Percentiles rank a stretch among this genome's conserved stretches.
Conservation (phyloP, 306 rosid genomes). For the Chamaecrista fasciculata region DNA sequence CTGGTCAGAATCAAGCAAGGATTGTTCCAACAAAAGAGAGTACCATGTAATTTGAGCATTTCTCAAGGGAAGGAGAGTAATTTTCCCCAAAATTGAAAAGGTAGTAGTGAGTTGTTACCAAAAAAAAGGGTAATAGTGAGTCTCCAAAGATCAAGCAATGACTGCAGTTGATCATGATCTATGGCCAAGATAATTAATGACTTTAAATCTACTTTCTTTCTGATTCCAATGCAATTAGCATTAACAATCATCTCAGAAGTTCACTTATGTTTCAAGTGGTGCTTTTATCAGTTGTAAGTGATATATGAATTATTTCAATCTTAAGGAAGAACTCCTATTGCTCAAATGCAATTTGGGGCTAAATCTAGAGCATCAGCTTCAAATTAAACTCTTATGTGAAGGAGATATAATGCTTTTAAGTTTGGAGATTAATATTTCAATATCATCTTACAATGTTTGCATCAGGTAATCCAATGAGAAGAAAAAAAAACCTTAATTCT, state of each 20-base stretch:
- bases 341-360: neutral
- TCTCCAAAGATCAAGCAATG: neutral
- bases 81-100: neutral
- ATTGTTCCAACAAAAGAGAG: too few relatives aligned
- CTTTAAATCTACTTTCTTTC: neutral
- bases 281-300: neutral
- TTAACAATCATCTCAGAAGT: neutral
- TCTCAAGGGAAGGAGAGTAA: too few relatives aligned
- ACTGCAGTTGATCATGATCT: neutral
- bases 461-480: neutral
- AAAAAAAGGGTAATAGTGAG: neutral
- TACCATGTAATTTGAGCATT: too few relatives aligned
- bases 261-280: neutral
- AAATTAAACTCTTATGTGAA: neutral
- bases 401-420: neutral
- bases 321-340: neutral
- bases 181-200: neutral
- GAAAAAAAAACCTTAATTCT: neutral
- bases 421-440: neutral
- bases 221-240: neutral
- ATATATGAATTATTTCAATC: neutral
- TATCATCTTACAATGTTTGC: neutral
- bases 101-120: neutral
- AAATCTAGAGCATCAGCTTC: neutral
- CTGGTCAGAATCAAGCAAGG: too few relatives aligned